Conservation (phyloP, 1,284 basidiomycete genomes). For the Boletus mariae region DNA sequence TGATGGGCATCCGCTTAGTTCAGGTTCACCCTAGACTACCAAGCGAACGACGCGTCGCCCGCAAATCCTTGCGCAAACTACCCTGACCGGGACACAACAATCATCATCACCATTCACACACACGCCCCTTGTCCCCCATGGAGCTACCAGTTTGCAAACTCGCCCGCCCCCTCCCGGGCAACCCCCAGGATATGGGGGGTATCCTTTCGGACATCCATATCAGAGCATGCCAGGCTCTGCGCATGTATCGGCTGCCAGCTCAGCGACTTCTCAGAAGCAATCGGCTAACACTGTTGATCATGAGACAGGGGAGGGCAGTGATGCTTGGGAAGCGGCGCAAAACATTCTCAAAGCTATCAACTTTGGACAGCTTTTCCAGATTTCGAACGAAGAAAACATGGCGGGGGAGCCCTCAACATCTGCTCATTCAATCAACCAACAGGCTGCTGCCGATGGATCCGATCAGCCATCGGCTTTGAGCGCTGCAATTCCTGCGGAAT, state of each 20-base stretch:
- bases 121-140: constrained; percentile 44
- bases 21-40: constrained; percentile 47
- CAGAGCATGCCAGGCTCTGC: constrained; percentile 12
- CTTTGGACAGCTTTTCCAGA: constrained; percentile 50
- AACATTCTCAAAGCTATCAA: constrained; percentile 74
- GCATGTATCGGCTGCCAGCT: neutral
- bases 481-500: neutral
- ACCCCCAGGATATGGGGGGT: constrained; percentile 27
- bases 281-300: constrained; percentile 29
- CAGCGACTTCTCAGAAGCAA: constrained; percentile 12
- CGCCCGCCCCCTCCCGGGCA: constrained; percentile 31
- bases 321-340: constrained; percentile 72
- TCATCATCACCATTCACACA: constrained; percentile 59
- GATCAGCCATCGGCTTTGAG: constrained; percentile 6
- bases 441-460: neutral
- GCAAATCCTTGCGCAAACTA: constrained; percentile 49
- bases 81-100: constrained; percentile 34
- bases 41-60: constrained; percentile 65
- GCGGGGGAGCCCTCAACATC: constrained; percentile 14
- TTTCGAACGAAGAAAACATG: constrained; percentile 37
- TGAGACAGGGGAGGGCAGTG: constrained; percentile 42
- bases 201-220: constrained; percentile 27
- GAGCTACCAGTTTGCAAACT: constrained; percentile 30
- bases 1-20: constrained; percentile 7
- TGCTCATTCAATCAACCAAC: constrained; percentile 1